A percentile compares a stretch with the other conserved stretches of the same genome.
Evolutionary conservation across 768 basidiomycete species (phyloP).

Genomic region (Russula abietina): DNA sequence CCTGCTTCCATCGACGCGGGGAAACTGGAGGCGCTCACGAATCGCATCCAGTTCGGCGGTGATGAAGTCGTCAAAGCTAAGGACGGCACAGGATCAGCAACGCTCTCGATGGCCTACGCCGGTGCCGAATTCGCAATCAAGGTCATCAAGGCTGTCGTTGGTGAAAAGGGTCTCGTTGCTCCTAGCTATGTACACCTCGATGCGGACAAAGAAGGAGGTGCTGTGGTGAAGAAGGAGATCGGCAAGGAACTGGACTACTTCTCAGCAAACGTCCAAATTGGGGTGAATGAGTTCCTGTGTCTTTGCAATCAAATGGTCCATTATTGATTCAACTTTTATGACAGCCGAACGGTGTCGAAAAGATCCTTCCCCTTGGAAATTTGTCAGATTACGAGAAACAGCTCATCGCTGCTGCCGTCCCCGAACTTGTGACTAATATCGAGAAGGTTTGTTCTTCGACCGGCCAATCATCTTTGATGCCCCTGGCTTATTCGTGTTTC

Average conservation of each 20-base stretch:
- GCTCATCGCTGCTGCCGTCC: constrained; percentile 76
- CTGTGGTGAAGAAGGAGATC: constrained; percentile 73
- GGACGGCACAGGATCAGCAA: constrained; percentile 87
- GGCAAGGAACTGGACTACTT: constrained; percentile 79
- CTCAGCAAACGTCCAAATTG: constrained; percentile 82
- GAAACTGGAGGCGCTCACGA: constrained; percentile 54
- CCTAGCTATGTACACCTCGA: constrained; percentile 80
- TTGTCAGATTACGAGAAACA: constrained; percentile 64
- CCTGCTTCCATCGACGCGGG: constrained; percentile 48
- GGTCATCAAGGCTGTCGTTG: constrained; percentile 76
- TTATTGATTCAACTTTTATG: constrained; percentile 7
- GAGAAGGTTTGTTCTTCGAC: constrained; percentile 44
- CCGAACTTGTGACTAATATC: constrained; percentile 73
- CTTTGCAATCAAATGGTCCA: not conserved
- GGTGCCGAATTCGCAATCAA: constrained; percentile 85
- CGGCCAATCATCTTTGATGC: not conserved
- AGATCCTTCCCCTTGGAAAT: constrained; percentile 74
- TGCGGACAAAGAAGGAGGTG: constrained; percentile 64
- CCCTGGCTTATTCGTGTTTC: not conserved
- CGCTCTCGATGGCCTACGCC: constrained; percentile 95
- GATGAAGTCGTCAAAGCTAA: constrained; percentile 99
- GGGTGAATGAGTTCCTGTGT: constrained; percentile 43
- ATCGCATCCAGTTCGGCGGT: constrained; percentile 92
- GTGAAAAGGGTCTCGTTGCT: constrained; percentile 80
- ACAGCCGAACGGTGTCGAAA: constrained; percentile 76